phyloP scores from a whole-genome alignment of 2,329 filamentous ascomycete species.

The Aspergillus pseudoviridinutans region DNA sequence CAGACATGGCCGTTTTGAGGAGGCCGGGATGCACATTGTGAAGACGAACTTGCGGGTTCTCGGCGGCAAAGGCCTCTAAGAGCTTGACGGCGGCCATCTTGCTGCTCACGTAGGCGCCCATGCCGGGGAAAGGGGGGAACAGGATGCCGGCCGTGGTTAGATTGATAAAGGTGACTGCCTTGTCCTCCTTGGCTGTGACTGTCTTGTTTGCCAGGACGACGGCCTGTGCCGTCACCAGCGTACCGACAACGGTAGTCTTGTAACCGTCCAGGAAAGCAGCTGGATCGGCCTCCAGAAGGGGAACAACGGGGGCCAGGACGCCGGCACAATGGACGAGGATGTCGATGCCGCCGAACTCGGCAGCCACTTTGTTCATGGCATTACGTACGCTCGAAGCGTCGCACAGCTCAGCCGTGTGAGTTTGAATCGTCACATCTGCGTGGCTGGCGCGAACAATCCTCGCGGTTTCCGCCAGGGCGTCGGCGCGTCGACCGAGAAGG shows the following conservation, averaged over 20 bases:
- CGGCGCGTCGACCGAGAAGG: conserved; percentile 12
- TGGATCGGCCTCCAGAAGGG: conserved; percentile 6
- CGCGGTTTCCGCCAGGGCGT: conserved; percentile 2
- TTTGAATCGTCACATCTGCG: conserved; percentile 2
- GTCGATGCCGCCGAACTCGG: conserved; percentile 10
- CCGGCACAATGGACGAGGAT: conserved; percentile 10
- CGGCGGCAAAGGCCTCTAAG: conserved; percentile 8
- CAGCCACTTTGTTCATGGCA: conserved; percentile 3
- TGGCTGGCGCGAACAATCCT: not conserved
- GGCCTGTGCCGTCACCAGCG: conserved; percentile 6
- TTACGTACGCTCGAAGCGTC: not conserved
- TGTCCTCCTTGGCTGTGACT: conserved; percentile 3
- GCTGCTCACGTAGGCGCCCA: conserved; percentile 11
- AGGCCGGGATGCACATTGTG: conserved; percentile 16
- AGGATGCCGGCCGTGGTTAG: conserved; percentile 8
- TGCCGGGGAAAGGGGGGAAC: conserved; percentile 8
- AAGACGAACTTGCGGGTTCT: conserved; percentile 13
- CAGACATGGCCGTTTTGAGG: conserved; percentile 16
- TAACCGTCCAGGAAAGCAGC: conserved; percentile 8
- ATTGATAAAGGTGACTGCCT: conserved; percentile 5
- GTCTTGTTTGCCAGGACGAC: conserved; percentile 6
- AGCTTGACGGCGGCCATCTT: conserved; percentile 13
- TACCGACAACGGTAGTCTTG: conserved; percentile 5
- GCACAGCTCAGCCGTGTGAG: conserved; percentile 1
- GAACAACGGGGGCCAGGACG: conserved; percentile 6